Evolutionary conservation across 208 protist species (phyloP), one percentile per base, ranked within the genome.

Genomic region (Novymonas esmeraldas): DNA sequence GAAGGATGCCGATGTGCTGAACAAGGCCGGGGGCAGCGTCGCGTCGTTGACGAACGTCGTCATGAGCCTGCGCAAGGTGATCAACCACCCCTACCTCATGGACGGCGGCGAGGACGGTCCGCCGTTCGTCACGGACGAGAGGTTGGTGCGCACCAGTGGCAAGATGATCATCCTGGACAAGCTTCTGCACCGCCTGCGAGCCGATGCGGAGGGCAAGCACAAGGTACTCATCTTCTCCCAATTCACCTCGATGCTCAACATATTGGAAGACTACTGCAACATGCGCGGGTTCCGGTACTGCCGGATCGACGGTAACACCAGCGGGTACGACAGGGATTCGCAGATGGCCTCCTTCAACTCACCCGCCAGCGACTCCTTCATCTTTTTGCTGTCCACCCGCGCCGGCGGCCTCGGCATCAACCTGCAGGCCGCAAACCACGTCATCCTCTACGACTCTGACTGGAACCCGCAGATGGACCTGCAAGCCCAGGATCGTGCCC

Each of bases 331-430:
- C 34, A 80, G 95, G 22, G 95, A 98, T 66, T 64, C 84, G 38
- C 84, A 97, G 59, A 99, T 99, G 81, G 95, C 96, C 7, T 22
- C 76, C 24, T 99, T 99, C 85, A 99, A 98, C 77, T 75, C 86
- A 20, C 84, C 82, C 0, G 85, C 79, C 33, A 95, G 87, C 61
- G 82, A 95, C 26, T 91, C 87, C 62, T 99, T 99, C 73, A 65
- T 99, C 26, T 99, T 99, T 78, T 51, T 99, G 9, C 85, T 99
- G 0, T 98, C 93, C 28, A 99, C 99, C 0, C 89, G 98, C 38
- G 98, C 98, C 5, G 99, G 99, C 50, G 99, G 99, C 54, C 87
- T 99, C 6, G 99, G 99, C 67, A 99, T 99, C 73, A 99, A 99
- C 69, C 76, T 99, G 38, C 94, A 98, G 64, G 98, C 98, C 9